Base-by-base conservation (phyloP, 257 asterid species). In the Gentiana dahurica region DNA sequence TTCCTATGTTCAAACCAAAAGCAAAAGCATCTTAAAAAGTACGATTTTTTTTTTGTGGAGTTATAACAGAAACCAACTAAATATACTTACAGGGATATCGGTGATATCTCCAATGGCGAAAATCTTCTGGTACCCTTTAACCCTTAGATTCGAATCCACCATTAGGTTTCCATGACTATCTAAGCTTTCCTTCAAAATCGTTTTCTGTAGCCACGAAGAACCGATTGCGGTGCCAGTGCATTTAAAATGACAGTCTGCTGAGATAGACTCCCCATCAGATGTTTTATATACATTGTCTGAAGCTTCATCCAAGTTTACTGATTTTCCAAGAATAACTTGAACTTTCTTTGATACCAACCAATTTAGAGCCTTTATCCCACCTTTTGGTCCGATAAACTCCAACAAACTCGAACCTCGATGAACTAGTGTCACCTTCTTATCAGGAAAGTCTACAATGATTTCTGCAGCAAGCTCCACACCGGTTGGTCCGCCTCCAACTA, bases 391-490 rank as follows among this genome's bases (percentile, higher is more conserved):
- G 15, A 89, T 38, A 49, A 83, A 89, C 63, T 81, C 93, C 58
- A 89, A 63, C 66, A 89, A 71, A 70, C 93, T 81, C 36, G 83
- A 64, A 53, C 97, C 95, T 4, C 79, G 70, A 39, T 86, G 95
- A 75, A 84, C 88, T 57, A 86, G 73, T 0, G 79, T 82, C 32
- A 84, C 86, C 72, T 86, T 89, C 75, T 86, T 86, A 32, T 70
- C 95, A 32, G 97, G 95, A 70, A 78, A 89, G 70, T 86, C 86
- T 12, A 63, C 81, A 24, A 73, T 60, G 49, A 89, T 80, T 68
- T 89, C 97, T 60, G 68, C 79, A 58, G 97, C 97, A n/a, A 89
- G 76, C 66, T 89, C 97, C 11, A 89, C 97, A 57, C 97, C 95
- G 24, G 77, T 75, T 53, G 97, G 95, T 8, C 97, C 97, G 24